Base-by-base conservation (phyloP, 2,329 filamentous ascomycete species). In the Sporothrix dimorphospora region DNA sequence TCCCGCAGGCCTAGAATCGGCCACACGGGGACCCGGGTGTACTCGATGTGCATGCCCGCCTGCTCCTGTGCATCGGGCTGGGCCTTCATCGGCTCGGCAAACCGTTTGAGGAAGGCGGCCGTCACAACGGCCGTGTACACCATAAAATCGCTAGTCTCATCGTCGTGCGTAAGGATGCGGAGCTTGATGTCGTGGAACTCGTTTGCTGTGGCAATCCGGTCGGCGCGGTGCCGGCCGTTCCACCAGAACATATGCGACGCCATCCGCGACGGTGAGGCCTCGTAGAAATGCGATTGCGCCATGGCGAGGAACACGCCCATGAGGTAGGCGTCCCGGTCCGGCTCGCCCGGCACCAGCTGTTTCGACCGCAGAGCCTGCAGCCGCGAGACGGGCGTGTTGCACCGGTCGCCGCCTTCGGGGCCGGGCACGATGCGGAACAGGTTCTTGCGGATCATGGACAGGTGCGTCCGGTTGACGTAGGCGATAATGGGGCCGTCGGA, bases 261-360 rank as follows among this genome's bases (percentile, higher is more conserved):
- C 7, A 73, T 30, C 16, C 71, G 70, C 19, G 74, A 72, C 6
- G 75, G 40, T 8, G 71, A 65, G 1, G 68, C 68, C 21, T 79
- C 76, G 76, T 89, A 88, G 72, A 86, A 87, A 63, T 86, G 82
- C 9, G 82, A 81, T 75, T 90, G 88, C 8, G 88, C 88, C 84
- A 89, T 86, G 63, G 85, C 84, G 14, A 90, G 75, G 72, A 89
- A 84, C 57, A 85, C 81, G 24, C 83, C 86, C 5, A 87, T 80
- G 47, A 88, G 81, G 72, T 87, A 84, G 0, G 85, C 80, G 75
- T 90, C 87, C 65, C 86, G 83, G 66, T 88, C 83, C 1, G 78
- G 73, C 66, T 88, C 82, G 2, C 79, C 77, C 0, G 88, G 87
- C 3, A 84, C 72, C 4, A 89, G 79, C 63, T 80, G 79, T 76